Evolutionary conservation across 108 stramenopile genomes (phyloP).

Genomic region (Asterionellopsis glacialis): DNA sequence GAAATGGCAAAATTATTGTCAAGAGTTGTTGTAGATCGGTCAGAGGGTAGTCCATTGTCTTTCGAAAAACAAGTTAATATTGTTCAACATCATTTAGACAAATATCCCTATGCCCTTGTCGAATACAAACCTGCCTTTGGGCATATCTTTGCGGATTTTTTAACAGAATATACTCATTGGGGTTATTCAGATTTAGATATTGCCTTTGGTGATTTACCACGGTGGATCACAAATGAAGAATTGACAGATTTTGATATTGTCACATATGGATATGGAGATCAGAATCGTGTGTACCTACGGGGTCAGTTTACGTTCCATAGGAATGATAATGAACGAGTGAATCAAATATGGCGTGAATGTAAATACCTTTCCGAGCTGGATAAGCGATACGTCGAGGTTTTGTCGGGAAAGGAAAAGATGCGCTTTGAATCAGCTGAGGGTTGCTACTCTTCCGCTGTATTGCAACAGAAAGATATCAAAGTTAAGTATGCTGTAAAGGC

Average conservation of each 20-base stretch:
- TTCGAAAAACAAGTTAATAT: conserved; percentile 20
- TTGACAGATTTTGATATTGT: conserved; percentile 84
- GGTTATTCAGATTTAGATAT: conserved; percentile 94
- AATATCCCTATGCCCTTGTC: conserved; percentile 84
- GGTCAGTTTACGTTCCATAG: conserved; percentile 93
- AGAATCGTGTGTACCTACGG: conserved; percentile 80
- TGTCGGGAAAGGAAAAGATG: conserved; percentile 28
- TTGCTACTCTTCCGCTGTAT: conserved; percentile 81
- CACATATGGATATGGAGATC: conserved; percentile 92
- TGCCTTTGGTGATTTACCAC: conserved; percentile 82
- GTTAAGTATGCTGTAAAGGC: conserved; percentile 91
- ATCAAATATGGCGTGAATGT: conserved; percentile 84
- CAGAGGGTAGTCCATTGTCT: not conserved
- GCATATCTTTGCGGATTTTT: conserved; percentile 79
- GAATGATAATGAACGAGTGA: conserved; percentile 61
- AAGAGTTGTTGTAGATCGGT: conserved; percentile 43
- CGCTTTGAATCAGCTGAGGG: conserved; percentile 89
- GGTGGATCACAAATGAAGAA: conserved; percentile 81
- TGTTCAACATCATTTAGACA: conserved; percentile 33
- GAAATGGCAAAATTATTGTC: conserved; percentile 38
- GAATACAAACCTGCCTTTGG: conserved; percentile 94
- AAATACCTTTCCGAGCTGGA: conserved; percentile 80
- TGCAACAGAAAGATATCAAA: conserved; percentile 57
- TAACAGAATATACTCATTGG: conserved; percentile 85
- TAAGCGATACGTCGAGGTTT: conserved; percentile 43